Evolutionary conservation across 2,329 filamentous ascomycete genomes (phyloP).

Genomic region (Aspergillus chevalieri): DNA sequence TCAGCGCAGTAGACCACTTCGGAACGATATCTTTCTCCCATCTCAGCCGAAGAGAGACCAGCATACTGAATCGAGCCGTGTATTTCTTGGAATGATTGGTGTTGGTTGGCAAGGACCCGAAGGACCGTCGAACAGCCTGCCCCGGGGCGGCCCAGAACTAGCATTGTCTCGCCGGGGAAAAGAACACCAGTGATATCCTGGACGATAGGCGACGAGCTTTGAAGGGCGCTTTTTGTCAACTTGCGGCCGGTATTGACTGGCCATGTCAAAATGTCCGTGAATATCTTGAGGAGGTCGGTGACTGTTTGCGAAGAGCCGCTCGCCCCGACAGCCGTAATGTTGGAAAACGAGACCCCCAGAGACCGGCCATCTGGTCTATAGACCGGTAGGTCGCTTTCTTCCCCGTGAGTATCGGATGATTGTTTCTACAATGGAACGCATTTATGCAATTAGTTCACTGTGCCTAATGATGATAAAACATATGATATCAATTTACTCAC

Average conservation of each 20-base stretch:
- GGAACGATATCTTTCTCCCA: constrained; percentile 67
- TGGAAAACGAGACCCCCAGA: neutral
- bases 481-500: too few species aligned
- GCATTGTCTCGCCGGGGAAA: constrained; percentile 43
- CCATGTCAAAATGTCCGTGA: neutral
- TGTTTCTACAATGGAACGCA: too few species aligned
- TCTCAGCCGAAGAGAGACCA: constrained; percentile 60
- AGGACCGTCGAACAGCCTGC: constrained; percentile 67
- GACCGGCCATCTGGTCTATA: neutral
- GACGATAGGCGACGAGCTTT: neutral
- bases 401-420: neutral
- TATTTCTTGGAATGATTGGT: constrained; percentile 23
- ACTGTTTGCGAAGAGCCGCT: constrained; percentile 23
- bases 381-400: neutral
- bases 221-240: neutral
- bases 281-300: neutral
- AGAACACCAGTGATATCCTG: constrained; percentile 49
- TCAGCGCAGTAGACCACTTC: constrained; percentile 78
- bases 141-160: constrained; percentile 41
- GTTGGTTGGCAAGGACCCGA: constrained; percentile 59
- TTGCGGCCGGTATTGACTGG: neutral
- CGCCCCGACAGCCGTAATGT: neutral
- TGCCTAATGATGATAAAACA: too few species aligned
- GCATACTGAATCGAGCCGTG: constrained; percentile 57
- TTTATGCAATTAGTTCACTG: too few species aligned